Conservation (phyloP, 179 eudicot genomes). For the Drosera spatulata region DNA sequence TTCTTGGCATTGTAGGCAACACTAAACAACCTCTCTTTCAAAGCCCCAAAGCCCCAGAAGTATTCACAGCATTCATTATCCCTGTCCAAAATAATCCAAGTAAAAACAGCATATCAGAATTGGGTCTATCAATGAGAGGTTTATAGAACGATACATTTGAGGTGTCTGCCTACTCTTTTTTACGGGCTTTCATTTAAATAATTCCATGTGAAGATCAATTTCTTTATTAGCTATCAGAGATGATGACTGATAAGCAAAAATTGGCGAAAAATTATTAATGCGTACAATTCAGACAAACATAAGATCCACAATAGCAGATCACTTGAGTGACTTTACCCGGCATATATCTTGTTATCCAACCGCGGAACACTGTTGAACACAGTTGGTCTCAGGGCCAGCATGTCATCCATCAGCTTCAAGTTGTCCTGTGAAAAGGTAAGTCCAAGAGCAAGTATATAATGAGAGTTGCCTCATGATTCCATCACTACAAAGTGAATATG, state of each 20-base stretch:
- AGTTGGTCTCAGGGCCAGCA: slow-evolving; percentile 75
- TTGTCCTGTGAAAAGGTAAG: slow-evolving; percentile 58
- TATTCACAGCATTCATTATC: slow-evolving; percentile 75
- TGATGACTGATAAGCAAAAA: no score
- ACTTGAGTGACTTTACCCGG: slow-evolving; percentile 44
- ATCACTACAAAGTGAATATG: no score
- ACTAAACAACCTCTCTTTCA: slow-evolving; percentile 75
- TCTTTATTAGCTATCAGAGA: no score
- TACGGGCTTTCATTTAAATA: no score
- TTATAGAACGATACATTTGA: no score
- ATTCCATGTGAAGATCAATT: no score
- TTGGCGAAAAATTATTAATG: background rate
- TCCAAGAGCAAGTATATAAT: background rate
- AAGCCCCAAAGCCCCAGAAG: slow-evolving; percentile 72
- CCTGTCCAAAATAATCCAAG: slow-evolving; percentile 23
- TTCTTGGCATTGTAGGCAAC: slow-evolving; percentile 88
- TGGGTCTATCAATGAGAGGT: no score
- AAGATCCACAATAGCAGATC: slow-evolving; percentile 6
- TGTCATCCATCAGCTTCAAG: slow-evolving; percentile 88
- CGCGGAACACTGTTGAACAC: slow-evolving; percentile 96
- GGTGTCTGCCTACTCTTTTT: no score
- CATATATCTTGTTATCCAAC: slow-evolving; percentile 86
- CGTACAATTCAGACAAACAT: slow-evolving; percentile 2
- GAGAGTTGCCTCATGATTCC: no score
- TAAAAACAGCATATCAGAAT: slow-evolving; percentile 2